Percentiles rank a stretch among this genome's conserved stretches.
These are phyloP conservation scores for Coniochaeta ligniaria DNA, from an alignment of 2,329 filamentous ascomycete species.

Conservation along the genomic window DNA sequence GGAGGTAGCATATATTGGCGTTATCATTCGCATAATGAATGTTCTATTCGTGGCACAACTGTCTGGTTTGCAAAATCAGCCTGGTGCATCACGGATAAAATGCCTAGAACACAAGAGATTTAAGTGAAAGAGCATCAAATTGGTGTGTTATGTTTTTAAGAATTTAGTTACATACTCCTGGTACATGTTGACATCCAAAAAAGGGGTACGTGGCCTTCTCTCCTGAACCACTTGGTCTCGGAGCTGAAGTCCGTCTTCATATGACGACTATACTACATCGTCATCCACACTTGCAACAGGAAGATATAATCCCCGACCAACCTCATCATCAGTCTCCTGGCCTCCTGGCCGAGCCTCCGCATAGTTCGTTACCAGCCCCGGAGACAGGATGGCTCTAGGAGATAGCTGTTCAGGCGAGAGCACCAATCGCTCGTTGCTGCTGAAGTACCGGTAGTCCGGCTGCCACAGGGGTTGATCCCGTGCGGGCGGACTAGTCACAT, in stretches of 20 bases:
- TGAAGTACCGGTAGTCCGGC: not conserved
- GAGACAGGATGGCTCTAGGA: not conserved
- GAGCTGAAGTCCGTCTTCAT: not conserved
- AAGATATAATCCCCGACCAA: not conserved
- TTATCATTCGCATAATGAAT: not conserved
- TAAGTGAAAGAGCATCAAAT: no score
- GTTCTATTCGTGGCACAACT: slow-evolving; percentile 14
- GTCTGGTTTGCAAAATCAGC: slow-evolving; percentile 13
- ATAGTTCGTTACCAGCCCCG: not conserved
- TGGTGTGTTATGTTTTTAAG: not conserved
- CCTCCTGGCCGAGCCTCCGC: not conserved
- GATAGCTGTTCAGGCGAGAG: not conserved
- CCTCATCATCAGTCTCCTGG: not conserved
- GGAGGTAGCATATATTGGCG: not conserved
- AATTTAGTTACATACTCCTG: not conserved
- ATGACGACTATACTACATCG: not conserved
- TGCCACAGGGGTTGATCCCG: not conserved
- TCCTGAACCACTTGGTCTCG: not conserved
- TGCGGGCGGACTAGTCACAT: not conserved
- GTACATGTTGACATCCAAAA: not conserved
- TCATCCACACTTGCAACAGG: not conserved
- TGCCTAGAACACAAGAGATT: no score
- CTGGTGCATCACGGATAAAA: no score
- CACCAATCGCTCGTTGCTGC: not conserved
- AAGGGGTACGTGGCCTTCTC: not conserved